Base-by-base conservation (phyloP, 441 rosid species). In the Erodium trifolium region DNA sequence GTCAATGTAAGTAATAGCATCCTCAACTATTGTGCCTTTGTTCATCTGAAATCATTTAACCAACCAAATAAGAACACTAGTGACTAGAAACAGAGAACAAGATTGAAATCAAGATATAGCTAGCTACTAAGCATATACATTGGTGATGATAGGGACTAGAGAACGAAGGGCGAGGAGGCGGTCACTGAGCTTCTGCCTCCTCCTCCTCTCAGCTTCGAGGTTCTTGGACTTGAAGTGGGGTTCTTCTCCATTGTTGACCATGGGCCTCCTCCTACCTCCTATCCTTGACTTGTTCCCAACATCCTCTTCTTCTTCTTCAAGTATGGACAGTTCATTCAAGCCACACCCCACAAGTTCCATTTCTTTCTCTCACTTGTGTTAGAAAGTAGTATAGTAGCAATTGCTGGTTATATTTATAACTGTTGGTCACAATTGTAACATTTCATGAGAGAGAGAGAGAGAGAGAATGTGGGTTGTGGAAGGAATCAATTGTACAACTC, bases 121-220 rank as follows among this genome's bases (percentile, higher is more conserved):
- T 49, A 59, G 63, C 11, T 59, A 59, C 11, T 17, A 7, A n/a
- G 5, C 6, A 9, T 23, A 59, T 57, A 57, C 98, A 76, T 91
- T 93, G 51, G 96, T 93, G 85, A 93, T 90, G 27, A 77, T 82
- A 2, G 98, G 97, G 70, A 93, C 97, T 34, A 76, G 31, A 17
- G 97, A 82, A 16, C 98, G 90, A 14, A 93, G 78, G 3, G 86
- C 70, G 63, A 88, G 81, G 64, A 93, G 91, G 62, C 94, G 83
- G 49, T 72, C 79, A 51, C 86, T 87, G 68, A 93, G 91, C 77
- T 87, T 93, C 81, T 82, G 71, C 74, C 98, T 78, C 74, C 98
- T 79, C 59, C 78, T 80, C 72, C 98, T 82, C 85, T 93, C 98
- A 0, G 97, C 91, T 10, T 76, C 47, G 47, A 93, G 97, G 74